These are phyloP conservation scores for Penicillium riverlandense DNA, from an alignment of 495 filamentous ascomycete species.

Conservation along the genomic window DNA sequence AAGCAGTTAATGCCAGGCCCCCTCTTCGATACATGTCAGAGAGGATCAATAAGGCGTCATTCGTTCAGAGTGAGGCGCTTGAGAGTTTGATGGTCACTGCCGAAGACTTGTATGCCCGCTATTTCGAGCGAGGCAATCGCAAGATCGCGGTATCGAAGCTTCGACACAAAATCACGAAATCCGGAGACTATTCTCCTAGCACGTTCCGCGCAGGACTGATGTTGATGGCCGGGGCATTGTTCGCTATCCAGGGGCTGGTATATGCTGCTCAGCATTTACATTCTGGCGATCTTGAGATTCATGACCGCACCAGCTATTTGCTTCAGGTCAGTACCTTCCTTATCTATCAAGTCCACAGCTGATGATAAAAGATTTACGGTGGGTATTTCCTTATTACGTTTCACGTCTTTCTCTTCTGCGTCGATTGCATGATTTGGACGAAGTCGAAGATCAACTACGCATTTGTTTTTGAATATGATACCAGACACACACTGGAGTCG, in stretches of 20 bases:
- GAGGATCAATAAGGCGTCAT: slow-evolving; percentile 83
- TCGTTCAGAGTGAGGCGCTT: slow-evolving; percentile 75
- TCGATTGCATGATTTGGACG: slow-evolving; percentile 78
- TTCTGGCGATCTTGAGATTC: slow-evolving; percentile 36
- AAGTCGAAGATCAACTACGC: slow-evolving; percentile 83
- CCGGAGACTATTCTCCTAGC: slow-evolving; percentile 62
- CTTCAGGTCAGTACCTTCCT: slow-evolving; percentile 48
- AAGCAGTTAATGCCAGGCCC: slow-evolving; percentile 69
- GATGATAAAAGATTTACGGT: slow-evolving; percentile 61
- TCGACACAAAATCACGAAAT: slow-evolving; percentile 54
- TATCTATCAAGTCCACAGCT: slow-evolving; percentile 9
- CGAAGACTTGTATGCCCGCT: slow-evolving; percentile 87
- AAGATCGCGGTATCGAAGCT: slow-evolving; percentile 87
- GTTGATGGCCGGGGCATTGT: slow-evolving; percentile 64
- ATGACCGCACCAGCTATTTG: slow-evolving; percentile 61
- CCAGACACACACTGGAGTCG: slow-evolving; percentile 79
- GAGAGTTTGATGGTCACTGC: slow-evolving; percentile 70
- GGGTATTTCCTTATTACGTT: slow-evolving; percentile 75
- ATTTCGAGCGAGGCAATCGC: slow-evolving; percentile 84
- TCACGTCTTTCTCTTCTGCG: slow-evolving; percentile 65
- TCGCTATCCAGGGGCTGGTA: slow-evolving; percentile 68
- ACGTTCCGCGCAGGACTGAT: slow-evolving; percentile 77
- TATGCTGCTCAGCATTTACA: slow-evolving; percentile 51
- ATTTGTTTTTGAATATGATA: slow-evolving; percentile 96
- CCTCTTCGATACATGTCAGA: slow-evolving; percentile 82